phyloP scores from a whole-genome alignment of 805 yeast genomes.

The Brettanomyces sp. region DNA sequence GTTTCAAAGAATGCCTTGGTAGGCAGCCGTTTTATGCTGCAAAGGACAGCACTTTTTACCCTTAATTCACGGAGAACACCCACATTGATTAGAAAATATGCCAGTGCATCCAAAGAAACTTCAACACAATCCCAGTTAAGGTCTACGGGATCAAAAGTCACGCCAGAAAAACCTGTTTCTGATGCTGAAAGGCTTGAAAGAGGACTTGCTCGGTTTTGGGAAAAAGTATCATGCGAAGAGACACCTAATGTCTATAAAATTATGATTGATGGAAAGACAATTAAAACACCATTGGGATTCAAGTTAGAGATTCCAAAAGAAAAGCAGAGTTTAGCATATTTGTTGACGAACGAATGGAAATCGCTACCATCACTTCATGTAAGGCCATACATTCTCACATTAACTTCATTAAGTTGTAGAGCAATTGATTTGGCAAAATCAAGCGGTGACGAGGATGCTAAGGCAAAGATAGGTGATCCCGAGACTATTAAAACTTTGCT shows the following conservation, averaged over 20 bases:
- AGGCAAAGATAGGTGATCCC: conserved; percentile 54
- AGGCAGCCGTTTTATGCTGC: too few relatives aligned
- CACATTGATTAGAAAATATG: background rate
- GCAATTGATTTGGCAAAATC: conserved; percentile 63
- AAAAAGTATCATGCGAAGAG: conserved; percentile 41
- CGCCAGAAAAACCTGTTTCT: background rate
- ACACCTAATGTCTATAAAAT: conserved; percentile 35
- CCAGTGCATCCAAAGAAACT: background rate
- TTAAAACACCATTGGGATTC: conserved; percentile 80
- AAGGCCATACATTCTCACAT: conserved; percentile 72
- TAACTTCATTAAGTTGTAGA: conserved; percentile 81
- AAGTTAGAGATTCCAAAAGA: conserved; percentile 51
- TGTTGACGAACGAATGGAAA: conserved; percentile 85
- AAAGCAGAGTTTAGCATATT: conserved; percentile 56
- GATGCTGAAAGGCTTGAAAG: conserved; percentile 41
- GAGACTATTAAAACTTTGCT: conserved; percentile 50
- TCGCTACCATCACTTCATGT: conserved; percentile 56
- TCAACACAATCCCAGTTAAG: background rate
- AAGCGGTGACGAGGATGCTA: conserved; percentile 34
- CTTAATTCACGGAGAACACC: background rate
- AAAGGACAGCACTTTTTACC: too few relatives aligned
- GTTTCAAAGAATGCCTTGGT: too few relatives aligned
- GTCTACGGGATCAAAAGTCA: background rate
- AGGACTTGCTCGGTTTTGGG: conserved; percentile 75
- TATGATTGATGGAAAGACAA: conserved; percentile 63